Evolutionary conservation across 2,329 filamentous ascomycete genomes (phyloP), one percentile per base, ranked within the genome.

Genomic region (Cordyceps militaris): DNA sequence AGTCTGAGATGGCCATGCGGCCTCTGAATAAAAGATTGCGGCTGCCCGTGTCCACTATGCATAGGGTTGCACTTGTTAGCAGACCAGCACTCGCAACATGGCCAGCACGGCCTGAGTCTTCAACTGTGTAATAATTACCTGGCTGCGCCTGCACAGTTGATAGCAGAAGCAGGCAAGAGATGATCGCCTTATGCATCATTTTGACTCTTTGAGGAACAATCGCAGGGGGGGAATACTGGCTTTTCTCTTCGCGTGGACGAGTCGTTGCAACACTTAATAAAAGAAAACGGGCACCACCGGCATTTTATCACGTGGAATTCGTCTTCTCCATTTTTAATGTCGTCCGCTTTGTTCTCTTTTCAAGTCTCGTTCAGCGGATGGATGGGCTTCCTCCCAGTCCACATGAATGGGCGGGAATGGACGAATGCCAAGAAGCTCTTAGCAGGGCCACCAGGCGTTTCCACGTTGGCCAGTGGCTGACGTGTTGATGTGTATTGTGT

Each of bases 1-100:
- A 14, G 23, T 52, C 36, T 11, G 49, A 26, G 16, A 42, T 52
- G 36, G 49, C 49, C 49, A 52, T 52, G 23, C 49, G 49, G 23
- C 49, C 49, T 52, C 49, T 38, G 49, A 52, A 52, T 30, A 52
- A 19, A 28, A 52, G 49, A 52, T 52, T 52, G 32, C 28, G 46
- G n/a, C 49, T 52, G 36, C 36, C 49, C 6, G 32, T 38, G 49
- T 40, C 49, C 49, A 52, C 49, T 52, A n/a, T 38, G 24, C 21
- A 32, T 38, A 40, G 49, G 49, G 32, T 52, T 40, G 23, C 49
- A 52, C 28, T 36, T 50, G 30, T 38, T 30, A 38, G 34, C 34
- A 52, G 23, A 10, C 47, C 24, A 30, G 47, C 30, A 51, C 46
- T 48, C 46, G 46, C 46, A 26, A 34, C 24, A 34, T 32, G n/a